phyloP scores from a whole-genome alignment of 768 basidiomycete species.

The Amanita brunnescens region DNA sequence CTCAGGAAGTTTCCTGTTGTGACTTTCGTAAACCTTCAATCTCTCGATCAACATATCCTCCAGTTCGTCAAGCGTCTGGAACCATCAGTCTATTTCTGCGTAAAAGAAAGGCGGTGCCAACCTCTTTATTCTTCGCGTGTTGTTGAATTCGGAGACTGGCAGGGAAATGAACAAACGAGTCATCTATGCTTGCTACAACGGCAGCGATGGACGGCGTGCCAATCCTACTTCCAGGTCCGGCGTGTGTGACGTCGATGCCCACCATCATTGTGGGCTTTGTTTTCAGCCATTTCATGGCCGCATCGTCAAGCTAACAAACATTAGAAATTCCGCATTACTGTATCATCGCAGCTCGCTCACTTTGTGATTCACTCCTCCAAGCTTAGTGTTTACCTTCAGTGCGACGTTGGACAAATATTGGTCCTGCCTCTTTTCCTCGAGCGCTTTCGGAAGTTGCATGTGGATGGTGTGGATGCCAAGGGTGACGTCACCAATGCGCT shows the following conservation, averaged over 20 bases:
- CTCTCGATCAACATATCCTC: slow-evolving; percentile 64
- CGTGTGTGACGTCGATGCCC: slow-evolving; percentile 81
- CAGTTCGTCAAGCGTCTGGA: slow-evolving; percentile 66
- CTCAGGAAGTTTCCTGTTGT: slow-evolving; percentile 51
- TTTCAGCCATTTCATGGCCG: slow-evolving; percentile 54
- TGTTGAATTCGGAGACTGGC: slow-evolving; percentile 63
- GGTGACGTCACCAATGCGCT: slow-evolving; percentile 62
- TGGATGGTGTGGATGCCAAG: slow-evolving; percentile 68
- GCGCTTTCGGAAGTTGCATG: slow-evolving; percentile 56
- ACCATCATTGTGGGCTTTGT: slow-evolving; percentile 73
- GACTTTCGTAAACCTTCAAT: slow-evolving; percentile 44
- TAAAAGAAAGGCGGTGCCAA: slow-evolving; percentile 6
- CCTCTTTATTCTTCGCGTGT: slow-evolving; percentile 34
- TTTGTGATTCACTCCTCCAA: slow-evolving; percentile 72
- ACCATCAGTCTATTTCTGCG: slow-evolving; percentile 5
- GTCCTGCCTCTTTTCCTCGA: slow-evolving; percentile 53
- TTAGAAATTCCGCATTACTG: not conserved
- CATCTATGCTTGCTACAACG: slow-evolving; percentile 70
- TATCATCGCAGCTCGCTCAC: slow-evolving; percentile 21
- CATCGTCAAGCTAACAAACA: slow-evolving; percentile 37
- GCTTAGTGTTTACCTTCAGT: slow-evolving; percentile 75
- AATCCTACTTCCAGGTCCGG: slow-evolving; percentile 52
- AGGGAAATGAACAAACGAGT: slow-evolving; percentile 66
- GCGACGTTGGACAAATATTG: slow-evolving; percentile 82
- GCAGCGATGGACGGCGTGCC: slow-evolving; percentile 82